A percentile compares a stretch with the other conserved stretches of the same genome.
These are phyloP conservation scores for Cocos nucifera DNA, from an alignment of 176 grass and related monocot genomes.

Conservation along the genomic window DNA sequence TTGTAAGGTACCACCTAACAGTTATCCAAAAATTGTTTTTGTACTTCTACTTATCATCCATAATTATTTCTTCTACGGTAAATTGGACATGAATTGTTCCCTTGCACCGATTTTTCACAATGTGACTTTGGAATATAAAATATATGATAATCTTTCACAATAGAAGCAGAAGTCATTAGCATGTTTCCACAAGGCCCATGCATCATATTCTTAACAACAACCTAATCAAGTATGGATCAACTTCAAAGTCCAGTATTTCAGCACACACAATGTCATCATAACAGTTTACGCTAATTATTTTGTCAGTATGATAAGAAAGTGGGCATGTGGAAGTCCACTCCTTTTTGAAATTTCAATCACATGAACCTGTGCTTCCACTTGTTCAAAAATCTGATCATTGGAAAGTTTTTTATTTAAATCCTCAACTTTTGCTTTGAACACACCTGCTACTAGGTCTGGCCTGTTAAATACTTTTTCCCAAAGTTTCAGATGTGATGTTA, in stretches of 20 bases:
- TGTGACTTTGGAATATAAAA: constrained; percentile 1
- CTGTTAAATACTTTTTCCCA: too few species aligned
- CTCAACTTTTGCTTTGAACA: too few species aligned
- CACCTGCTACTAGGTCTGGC: too few species aligned
- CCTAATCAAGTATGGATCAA: not conserved
- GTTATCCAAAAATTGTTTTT: not conserved
- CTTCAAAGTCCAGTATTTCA: constrained; percentile 9
- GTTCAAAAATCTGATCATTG: too few species aligned
- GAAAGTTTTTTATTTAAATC: too few species aligned
- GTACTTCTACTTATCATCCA: not conserved
- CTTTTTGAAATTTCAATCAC: constrained; percentile 8
- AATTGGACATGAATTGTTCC: constrained; percentile 13
- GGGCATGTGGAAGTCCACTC: constrained; percentile 4
- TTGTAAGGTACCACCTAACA: not conserved
- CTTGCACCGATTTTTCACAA: not conserved
- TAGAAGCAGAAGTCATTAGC: constrained; percentile 3
- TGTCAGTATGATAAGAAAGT: constrained; percentile 15
- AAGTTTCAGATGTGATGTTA: too few species aligned
- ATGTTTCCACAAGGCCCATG: constrained; percentile 16
- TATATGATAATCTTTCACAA: constrained; percentile 2
- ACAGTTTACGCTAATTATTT: not conserved
- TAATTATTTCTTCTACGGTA: constrained; percentile 1
- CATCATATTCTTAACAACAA: constrained; percentile 24
- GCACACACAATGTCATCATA: constrained; percentile 14
- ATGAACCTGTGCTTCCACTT: too few species aligned